Evolutionary conservation across 805 yeast genomes (phyloP), one percentile per base, ranked within the genome.

Genomic region (Starmera quercuum): DNA sequence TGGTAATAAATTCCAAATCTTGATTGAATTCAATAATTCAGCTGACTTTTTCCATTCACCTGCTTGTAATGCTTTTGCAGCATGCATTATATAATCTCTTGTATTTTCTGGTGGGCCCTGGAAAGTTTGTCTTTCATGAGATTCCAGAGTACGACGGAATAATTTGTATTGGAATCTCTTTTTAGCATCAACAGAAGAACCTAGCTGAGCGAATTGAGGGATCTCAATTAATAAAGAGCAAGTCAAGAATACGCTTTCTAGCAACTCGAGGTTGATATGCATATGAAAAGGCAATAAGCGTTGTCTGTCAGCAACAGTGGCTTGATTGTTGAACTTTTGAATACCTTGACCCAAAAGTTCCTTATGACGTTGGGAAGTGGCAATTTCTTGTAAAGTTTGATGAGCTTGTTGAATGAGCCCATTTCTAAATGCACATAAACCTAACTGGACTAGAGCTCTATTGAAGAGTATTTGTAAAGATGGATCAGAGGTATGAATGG

Each of bases 51-150:
- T 64, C 97, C 98, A 92, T 54, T 90, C 85, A 46, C 97, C 96
- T 48, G 73, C 73, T 56, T 83, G 84, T 59, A 92, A 75, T 21
- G 85, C 76, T 61, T 79, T 79, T 27, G 97, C 94, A 31, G 97
- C 95, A 58, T 83, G 84, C 71, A 90, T 79, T 48, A 92, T 80
- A 61, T 75, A 84, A 59, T 92, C 99, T 53, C 94, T 81, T 30
- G 94, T 83, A 58, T 88, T 85, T 64, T 92, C 98, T 35, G 97
- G 95, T 31, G 98, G 98, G 29, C 97, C 98, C 42, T 86, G 85
- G 71, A 90, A 92, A 37, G 82, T 82, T 60, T 88, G 95, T 62
- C 90, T 82, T 56, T 88, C 96, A 54, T 84, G 87, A 66, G 81
- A 83, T 58, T 92, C 97, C 46, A 92, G 72, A 58, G 83, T 75